Evolutionary conservation across 73 alveolate species (phyloP), one percentile per base, ranked within the genome.

Genomic region (Blepharisma japonicum): DNA sequence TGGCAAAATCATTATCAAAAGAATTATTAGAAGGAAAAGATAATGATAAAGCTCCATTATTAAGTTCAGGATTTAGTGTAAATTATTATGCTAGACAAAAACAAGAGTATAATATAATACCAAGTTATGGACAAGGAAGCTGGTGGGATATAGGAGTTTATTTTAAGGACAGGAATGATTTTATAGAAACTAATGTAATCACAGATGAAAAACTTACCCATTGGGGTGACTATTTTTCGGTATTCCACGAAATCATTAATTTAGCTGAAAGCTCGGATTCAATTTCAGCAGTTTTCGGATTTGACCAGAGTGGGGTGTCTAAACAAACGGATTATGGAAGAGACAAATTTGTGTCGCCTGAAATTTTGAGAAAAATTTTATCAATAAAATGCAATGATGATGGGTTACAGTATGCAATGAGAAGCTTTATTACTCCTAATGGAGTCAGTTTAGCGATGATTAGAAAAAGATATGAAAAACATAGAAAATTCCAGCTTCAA

Each of bases 121-220:
- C 80, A 14, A 9, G 71, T 2, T 70, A 8, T 39, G 80, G 80
- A 3, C 0, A 45, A 11, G 80, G 80, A 8, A 45, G 27, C 11
- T 70, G 66, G 56, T 70, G 80, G 66, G 80, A 70, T 45, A 9
- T 23, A 14, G 80, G 80, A 2, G 23, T 14, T 14, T 45, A 14
- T n/a, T 9, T 7, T 70, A 45, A 8, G 21, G 42, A 70, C 11
- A 70, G 42, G n/a, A 47, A n/a, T 7, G 80, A 70, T n/a, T 70
- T 70, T 70, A 11, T 70, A 38, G 80, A 70, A 70, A 39, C 42
- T 39, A 70, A 70, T 25, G 11, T 47, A 18, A 45, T 70, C 14
- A 18, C 61, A n/a, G 25, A 14, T 25, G 9, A 45, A n/a, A 70
- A 45, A 70, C 25, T 70, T 9, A 14, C 18, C 14, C 20, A 53